phyloP scores from a whole-genome alignment of 2,329 filamentous ascomycete genomes.

The Mollisia scopiformis region DNA sequence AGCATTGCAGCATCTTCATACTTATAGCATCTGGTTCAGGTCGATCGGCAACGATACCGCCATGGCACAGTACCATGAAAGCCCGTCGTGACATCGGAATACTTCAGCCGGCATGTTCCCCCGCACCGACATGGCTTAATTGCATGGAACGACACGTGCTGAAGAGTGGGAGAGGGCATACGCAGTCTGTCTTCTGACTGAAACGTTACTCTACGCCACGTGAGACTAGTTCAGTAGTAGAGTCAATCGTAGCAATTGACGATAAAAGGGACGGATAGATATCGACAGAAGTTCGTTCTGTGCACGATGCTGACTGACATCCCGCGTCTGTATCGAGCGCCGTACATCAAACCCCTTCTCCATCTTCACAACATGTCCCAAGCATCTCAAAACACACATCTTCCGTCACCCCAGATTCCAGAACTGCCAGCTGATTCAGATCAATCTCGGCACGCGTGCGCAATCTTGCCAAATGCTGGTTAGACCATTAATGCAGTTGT shows the following conservation, averaged over 20 bases:
- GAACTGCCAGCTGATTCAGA: not conserved
- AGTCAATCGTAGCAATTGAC: not conserved
- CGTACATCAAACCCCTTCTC: not conserved
- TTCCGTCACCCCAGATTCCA: not conserved
- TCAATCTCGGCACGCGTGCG: not conserved
- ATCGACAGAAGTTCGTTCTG: not conserved
- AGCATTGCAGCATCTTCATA: not conserved
- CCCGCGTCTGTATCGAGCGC: not conserved
- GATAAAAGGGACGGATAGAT: not conserved
- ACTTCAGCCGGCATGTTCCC: conserved; percentile 1
- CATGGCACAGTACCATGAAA: not conserved
- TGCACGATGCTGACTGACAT: not conserved
- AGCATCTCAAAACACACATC: not conserved
- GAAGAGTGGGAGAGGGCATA: not conserved
- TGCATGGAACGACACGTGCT: not conserved
- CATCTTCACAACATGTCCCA: not conserved
- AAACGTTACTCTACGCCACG: conserved; percentile 14
- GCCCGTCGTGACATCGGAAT: not conserved
- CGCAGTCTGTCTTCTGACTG: conserved; percentile 6
- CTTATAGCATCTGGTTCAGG: not conserved
- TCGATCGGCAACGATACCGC: not conserved
- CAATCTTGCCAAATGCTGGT: not conserved
- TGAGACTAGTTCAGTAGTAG: not conserved
- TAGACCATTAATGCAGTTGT: not conserved
- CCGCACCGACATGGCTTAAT: not conserved